Evolutionary conservation across 305 asterid genomes (phyloP), one percentile per base, ranked within the genome.

Genomic region (Rubia tinctorum): DNA sequence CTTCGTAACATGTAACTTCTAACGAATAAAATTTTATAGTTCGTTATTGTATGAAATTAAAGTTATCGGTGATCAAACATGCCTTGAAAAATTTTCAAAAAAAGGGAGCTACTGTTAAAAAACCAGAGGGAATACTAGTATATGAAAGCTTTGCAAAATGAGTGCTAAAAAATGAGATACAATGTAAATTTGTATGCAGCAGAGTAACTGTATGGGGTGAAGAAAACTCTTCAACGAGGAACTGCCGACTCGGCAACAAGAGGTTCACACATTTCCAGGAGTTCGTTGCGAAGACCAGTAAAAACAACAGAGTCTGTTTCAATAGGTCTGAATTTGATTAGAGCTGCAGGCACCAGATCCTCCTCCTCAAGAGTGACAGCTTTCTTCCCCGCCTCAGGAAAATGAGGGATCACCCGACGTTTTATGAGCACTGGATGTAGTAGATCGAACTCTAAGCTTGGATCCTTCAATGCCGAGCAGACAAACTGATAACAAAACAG

Each of bases 331-430:
- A 85, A 95, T 83, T 95, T 95, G 76, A 89, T 80, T 2, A 95
- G 89, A 42, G 91, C 97, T 25, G 96, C 73, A 68, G 98, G 99
- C 42, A 95, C 91, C 83, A 95, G 81, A 86, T 90, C 99, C 81
- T 95, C 98, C 5, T 88, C 90, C 73, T 89, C 98, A 10, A 95
- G 89, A 3, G 93, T 88, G 49, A 76, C 60, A 6, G 78, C 80
- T 75, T 73, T 84, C 78, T 84, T 79, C 66, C 95, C 92, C n/a
- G 84, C 69, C 67, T 80, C 84, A 12, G 93, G 85, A 79, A 78
- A 86, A 85, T 78, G 91, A 43, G 96, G 98, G 72, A 95, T 80
- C 74, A 90, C 86, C 20, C 94, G 84, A 11, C 89, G 86, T 70
- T 84, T 95, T 53, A 95, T 73, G 72, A 84, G 72, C 72, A 86